Evolutionary conservation across 2,329 filamentous ascomycete genomes (phyloP).

Genomic region (Hypoxylon sp.): DNA sequence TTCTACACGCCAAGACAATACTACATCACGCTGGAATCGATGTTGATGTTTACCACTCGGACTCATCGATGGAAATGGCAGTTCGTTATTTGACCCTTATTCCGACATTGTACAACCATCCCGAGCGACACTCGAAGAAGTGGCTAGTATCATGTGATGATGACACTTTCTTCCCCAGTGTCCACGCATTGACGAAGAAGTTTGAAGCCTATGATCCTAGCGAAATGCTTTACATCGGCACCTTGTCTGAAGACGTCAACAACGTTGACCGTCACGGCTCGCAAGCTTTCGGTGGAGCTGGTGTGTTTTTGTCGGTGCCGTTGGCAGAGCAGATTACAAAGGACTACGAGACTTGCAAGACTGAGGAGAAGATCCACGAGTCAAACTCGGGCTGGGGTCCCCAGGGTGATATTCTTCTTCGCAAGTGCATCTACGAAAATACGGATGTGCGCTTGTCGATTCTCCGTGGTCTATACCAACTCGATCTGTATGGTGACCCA

Average conservation of each 20-base stretch:
- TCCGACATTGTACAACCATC: conserved; percentile 68
- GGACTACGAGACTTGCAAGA: conserved; percentile 63
- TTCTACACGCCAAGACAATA: conserved; percentile 64
- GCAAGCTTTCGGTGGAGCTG: conserved; percentile 75
- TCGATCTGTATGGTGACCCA: conserved; percentile 72
- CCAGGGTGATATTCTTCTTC: conserved; percentile 73
- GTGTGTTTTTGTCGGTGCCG: conserved; percentile 72
- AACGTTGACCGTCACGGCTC: conserved; percentile 73
- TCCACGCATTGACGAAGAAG: conserved; percentile 66
- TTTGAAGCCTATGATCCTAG: conserved; percentile 67
- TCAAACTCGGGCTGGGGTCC: conserved; percentile 72
- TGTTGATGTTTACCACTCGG: conserved; percentile 69
- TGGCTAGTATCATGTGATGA: conserved; percentile 76
- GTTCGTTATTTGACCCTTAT: conserved; percentile 70
- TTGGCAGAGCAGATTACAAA: conserved; percentile 63
- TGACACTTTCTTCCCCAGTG: conserved; percentile 75
- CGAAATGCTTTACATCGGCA: conserved; percentile 71
- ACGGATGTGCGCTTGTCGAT: conserved; percentile 71
- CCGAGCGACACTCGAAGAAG: conserved; percentile 63
- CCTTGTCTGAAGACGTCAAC: conserved; percentile 72
- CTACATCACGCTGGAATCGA: conserved; percentile 67
- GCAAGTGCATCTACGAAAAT: conserved; percentile 75
- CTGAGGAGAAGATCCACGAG: conserved; percentile 66
- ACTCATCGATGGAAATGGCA: conserved; percentile 69
- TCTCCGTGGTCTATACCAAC: conserved; percentile 71